These are phyloP conservation scores for Penicillium ucsense DNA, from an alignment of 495 filamentous ascomycete species.

Conservation along the genomic window DNA sequence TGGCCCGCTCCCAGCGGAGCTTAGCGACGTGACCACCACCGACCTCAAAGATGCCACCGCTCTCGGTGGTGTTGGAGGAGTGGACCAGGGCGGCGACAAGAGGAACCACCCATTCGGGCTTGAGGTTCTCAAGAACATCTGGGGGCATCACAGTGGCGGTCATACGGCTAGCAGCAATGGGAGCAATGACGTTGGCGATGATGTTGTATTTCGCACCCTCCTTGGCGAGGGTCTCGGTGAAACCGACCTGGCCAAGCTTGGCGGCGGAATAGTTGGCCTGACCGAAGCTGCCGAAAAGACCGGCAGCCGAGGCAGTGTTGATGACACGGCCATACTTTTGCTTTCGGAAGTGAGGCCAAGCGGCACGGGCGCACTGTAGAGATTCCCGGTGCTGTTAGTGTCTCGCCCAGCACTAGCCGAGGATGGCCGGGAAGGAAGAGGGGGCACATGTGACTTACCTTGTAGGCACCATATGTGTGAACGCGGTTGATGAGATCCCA, in stretches of 20 bases:
- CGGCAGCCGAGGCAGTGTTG: constrained; percentile 91
- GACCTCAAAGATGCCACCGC: constrained; percentile 84
- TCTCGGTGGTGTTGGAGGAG: constrained; percentile 77
- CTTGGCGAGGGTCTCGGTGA: constrained; percentile 96
- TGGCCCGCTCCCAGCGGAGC: constrained; percentile 89
- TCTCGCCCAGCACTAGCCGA: neutral
- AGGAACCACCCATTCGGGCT: constrained; percentile 94
- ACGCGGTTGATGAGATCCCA: constrained; percentile 94
- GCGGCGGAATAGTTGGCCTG: constrained; percentile 97
- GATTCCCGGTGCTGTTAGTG: constrained; percentile 1
- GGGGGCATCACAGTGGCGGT: constrained; percentile 97
- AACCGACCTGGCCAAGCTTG: constrained; percentile 92
- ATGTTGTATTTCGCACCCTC: constrained; percentile 99
- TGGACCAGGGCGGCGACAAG: constrained; percentile 85
- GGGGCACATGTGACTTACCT: constrained; percentile 36
- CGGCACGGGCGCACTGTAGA: constrained; percentile 72
- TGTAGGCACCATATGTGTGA: constrained; percentile 92
- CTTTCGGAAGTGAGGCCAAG: constrained; percentile 96
- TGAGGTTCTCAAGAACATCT: constrained; percentile 77
- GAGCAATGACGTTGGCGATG: constrained; percentile 88
- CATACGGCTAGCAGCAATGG: constrained; percentile 94
- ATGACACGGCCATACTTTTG: constrained; percentile 97
- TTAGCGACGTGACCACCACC: constrained; percentile 92
- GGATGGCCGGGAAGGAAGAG: neutral
- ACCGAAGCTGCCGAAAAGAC: constrained; percentile 91